Base-by-base conservation (phyloP, 208 protist species). In the Acanthamoeba sp. region DNA sequence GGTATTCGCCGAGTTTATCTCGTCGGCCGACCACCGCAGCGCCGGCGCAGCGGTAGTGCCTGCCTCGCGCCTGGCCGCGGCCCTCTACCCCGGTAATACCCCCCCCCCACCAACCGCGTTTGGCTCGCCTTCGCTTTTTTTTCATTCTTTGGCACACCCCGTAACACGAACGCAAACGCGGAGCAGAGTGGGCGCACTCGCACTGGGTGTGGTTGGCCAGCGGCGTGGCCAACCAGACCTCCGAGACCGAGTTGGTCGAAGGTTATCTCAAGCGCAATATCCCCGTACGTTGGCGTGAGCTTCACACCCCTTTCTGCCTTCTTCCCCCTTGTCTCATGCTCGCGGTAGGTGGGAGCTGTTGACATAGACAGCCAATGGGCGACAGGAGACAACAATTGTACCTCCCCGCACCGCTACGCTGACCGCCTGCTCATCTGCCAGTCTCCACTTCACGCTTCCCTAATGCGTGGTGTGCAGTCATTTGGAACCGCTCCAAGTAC, bases 171-270 rank as follows among this genome's bases (percentile, higher is more conserved):
- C 45, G 1, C 45, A 9, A 9, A 0, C 12, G 45, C 2, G 45
- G 45, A 20, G n/a, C 64, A 52, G 94, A 93, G 18, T 95, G 94
- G 94, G 94, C 94, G 34, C 94, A 94, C 52, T 64, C 66, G 36
- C 94, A 95, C 42, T 95, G 94, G 94, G 87, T 95, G 38, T 95
- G 94, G 94, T 52, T 94, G n/a, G 36, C 80, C 34, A 52, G 64
- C 32, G 18, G n/a, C 16, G 32, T 66, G 50, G 85, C 90, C 50
- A 93, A 87, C 24, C 91, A 73, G 55, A 40, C 55, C 42, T 85
- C 36, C 48, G 52, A 85, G 90, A 64, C 36, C 0, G 40, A 59
- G 45, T 40, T 94, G 7, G 91, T 88, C n/a, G 38, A 84, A 7
- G 91, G 48, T 27, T 94, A 69, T n/a, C 42, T 94, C 5, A 27